These are phyloP conservation scores for Dactylis glomerata DNA, from an alignment of 176 grass and related monocot genomes.

Conservation along the genomic window DNA sequence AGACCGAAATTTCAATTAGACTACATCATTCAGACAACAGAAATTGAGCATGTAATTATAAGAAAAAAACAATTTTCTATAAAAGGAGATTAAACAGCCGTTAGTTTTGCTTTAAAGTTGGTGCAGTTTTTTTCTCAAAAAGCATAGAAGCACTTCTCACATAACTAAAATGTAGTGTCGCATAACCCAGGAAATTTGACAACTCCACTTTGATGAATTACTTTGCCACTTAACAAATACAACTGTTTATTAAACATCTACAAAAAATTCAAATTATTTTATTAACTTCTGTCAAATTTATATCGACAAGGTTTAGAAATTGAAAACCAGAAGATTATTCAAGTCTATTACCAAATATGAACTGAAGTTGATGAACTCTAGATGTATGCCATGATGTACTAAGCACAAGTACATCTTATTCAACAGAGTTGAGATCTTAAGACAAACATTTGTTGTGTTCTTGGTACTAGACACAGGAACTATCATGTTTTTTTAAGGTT, in stretches of 20 bases:
- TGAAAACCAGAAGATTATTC: neutral
- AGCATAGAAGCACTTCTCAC: neutral
- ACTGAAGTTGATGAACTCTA: neutral
- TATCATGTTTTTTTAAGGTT: too few relatives aligned
- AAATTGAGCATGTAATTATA: neutral
- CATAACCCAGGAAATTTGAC: neutral
- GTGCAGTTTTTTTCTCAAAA: neutral
- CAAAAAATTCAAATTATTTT: neutral
- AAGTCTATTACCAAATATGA: neutral
- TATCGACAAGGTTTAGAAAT: neutral
- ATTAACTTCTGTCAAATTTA: neutral
- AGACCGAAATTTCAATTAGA: neutral
- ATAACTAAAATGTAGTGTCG: neutral
- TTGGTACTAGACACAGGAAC: neutral
- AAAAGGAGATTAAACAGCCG: neutral
- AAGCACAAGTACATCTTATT: neutral
- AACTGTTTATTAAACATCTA: neutral
- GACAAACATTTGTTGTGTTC: neutral
- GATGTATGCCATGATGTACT: neutral
- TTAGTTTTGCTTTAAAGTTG: neutral
- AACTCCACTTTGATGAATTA: conserved; percentile 1
- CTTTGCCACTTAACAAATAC: neutral
- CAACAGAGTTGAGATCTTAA: neutral
- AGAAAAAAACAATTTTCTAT: neutral
- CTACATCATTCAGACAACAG: neutral